phyloP scores from a whole-genome alignment of 2,329 filamentous ascomycete genomes.

The Madurella mycetomatis region DNA sequence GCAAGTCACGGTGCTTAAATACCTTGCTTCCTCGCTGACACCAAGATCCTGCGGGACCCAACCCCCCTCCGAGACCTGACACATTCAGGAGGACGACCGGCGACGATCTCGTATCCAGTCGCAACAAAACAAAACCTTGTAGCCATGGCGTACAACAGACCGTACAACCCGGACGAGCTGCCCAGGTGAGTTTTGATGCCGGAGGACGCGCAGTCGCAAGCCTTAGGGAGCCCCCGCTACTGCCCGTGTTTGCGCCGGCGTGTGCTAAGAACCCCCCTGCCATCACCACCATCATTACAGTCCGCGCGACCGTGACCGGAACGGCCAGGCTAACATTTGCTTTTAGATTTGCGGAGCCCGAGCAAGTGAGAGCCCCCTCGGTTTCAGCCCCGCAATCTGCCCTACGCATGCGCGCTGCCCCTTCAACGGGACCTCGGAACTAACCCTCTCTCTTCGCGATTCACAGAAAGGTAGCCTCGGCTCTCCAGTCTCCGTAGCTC shows the following conservation, averaged over 20 bases:
- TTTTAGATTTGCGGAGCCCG: constrained; percentile 48
- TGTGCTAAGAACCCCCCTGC: constrained; percentile 13
- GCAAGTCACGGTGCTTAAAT: constrained; percentile 2
- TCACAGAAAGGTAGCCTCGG: constrained; percentile 34
- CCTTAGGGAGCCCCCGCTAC: neutral
- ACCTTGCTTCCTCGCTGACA: constrained; percentile 1
- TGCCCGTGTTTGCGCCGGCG: neutral
- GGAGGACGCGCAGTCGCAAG: constrained; percentile 1
- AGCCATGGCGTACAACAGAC: constrained; percentile 86
- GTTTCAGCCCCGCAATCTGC: neutral
- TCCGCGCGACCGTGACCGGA: constrained; percentile 8
- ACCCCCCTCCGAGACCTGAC: constrained; percentile 14
- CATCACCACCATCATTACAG: constrained; percentile 3
- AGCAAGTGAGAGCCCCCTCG: constrained; percentile 34
- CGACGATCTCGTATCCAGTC: constrained; percentile 14
- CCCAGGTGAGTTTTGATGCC: constrained; percentile 63
- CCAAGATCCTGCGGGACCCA: constrained; percentile 1
- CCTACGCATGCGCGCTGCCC: neutral
- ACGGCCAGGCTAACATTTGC: constrained; percentile 20
- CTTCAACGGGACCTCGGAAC: neutral
- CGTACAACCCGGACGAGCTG: constrained; percentile 90
- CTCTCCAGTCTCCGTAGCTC: constrained; percentile 25
- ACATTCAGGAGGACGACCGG: constrained; percentile 15
- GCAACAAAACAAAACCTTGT: constrained; percentile 1
- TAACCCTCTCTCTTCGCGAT: constrained; percentile 10